Evolutionary conservation across 306 rosid species (phyloP).

Genomic region (Myrica gale): DNA sequence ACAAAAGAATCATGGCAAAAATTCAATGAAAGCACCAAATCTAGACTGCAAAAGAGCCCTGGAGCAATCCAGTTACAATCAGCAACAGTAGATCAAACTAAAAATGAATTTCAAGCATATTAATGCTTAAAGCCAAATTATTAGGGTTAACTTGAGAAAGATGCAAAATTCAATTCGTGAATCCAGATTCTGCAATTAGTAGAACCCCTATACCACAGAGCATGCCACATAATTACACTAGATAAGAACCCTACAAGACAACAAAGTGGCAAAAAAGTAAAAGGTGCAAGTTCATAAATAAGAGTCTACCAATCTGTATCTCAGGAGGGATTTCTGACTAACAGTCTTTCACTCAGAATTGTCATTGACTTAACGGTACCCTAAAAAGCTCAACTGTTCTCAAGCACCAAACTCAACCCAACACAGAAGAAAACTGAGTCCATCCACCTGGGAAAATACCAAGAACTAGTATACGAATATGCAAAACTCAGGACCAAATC

Average conservation of each 20-base stretch:
- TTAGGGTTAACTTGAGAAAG: background rate
- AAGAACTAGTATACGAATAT: background rate
- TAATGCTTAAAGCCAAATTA: background rate
- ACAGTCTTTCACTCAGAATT: background rate
- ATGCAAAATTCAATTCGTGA: background rate
- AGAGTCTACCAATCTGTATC: background rate
- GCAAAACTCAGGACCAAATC: background rate
- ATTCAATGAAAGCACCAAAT: conserved; percentile 14
- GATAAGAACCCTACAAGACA: background rate
- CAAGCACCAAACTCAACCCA: background rate
- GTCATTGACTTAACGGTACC: background rate
- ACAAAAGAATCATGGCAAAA: conserved; percentile 3
- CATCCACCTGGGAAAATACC: background rate
- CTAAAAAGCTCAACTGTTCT: background rate
- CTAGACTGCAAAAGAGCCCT: conserved; percentile 3
- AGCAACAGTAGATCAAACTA: background rate
- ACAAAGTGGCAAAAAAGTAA: background rate
- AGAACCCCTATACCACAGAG: background rate
- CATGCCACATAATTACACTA: background rate
- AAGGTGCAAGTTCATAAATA: background rate
- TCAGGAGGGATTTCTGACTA: background rate
- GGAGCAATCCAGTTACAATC: background rate
- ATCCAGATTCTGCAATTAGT: background rate
- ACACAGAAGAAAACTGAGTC: background rate
- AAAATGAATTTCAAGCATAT: background rate